A percentile compares a stretch with the other conserved stretches of the same genome.
Conservation (phyloP, 2,329 filamentous ascomycete genomes). For the Colletotrichum tabaci region DNA sequence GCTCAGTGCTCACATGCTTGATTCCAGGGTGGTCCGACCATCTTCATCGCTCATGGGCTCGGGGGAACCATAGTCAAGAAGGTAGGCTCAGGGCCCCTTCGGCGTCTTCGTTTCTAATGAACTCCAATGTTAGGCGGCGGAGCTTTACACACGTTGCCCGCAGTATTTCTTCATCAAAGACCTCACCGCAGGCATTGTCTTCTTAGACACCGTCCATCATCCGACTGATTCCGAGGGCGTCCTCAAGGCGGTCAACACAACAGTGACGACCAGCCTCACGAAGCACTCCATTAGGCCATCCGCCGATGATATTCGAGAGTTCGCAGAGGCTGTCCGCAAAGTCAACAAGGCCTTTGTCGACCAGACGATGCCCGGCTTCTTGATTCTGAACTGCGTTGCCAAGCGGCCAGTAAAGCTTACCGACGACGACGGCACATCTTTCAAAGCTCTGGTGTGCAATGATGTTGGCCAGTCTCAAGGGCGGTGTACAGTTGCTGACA, state of each 20-base stretch:
- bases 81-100: conserved; percentile 11
- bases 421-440: neutral
- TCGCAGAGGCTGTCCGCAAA: conserved; percentile 42
- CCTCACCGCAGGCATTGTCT: conserved; percentile 42
- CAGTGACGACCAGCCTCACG: conserved; percentile 27
- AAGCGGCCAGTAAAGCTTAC: neutral
- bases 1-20: neutral
- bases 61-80: conserved; percentile 47
- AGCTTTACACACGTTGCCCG: neutral
- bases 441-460: conserved; percentile 14
- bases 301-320: conserved; percentile 44
- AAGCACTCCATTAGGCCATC: conserved; percentile 8
- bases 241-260: conserved; percentile 43
- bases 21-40: conserved; percentile 42
- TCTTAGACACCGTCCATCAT: conserved; percentile 46
- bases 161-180: conserved; percentile 38
- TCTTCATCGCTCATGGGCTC: conserved; percentile 47
- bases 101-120: neutral
- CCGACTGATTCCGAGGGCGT: conserved; percentile 44
- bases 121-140: neutral
- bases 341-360: conserved; percentile 40
- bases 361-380: neutral
- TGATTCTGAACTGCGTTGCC: conserved; percentile 29
- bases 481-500: neutral
- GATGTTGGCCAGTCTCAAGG: neutral